Conservation (phyloP, 495 filamentous ascomycete genomes). For the Tuber brumale region DNA sequence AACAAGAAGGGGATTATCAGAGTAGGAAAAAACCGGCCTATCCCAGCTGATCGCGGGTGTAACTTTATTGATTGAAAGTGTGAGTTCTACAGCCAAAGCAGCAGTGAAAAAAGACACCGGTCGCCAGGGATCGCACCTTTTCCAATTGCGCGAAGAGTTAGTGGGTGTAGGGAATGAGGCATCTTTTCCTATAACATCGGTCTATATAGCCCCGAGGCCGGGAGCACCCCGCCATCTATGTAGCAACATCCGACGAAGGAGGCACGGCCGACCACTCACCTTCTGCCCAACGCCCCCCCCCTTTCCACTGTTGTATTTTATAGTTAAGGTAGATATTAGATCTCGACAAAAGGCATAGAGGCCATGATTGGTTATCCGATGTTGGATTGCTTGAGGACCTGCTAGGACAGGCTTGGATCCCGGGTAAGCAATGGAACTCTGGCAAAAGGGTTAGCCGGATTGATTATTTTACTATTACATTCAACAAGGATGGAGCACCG, state of each 20-base stretch:
- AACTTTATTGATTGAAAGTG: neutral
- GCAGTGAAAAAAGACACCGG: neutral
- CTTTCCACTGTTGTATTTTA: too few relatives aligned
- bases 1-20: slow-evolving; percentile 33
- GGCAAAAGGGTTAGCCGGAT: too few relatives aligned
- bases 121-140: neutral
- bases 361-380: neutral
- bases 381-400: neutral
- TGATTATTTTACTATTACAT: too few relatives aligned
- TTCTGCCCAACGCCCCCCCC: neutral
- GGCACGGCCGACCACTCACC: neutral
- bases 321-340: neutral
- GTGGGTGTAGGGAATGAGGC: neutral
- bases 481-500: neutral
- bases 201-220: too few relatives aligned
- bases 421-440: too few relatives aligned
- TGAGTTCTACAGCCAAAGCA: neutral
- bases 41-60: neutral
- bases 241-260: neutral
- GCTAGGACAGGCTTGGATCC: neutral
- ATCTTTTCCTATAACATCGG: too few relatives aligned
- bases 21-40: neutral
- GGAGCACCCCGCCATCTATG: neutral
- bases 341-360: neutral
- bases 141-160: neutral